phyloP scores from a whole-genome alignment of 352 stramenopile genomes.

The Globisporangium cylindrosporum region DNA sequence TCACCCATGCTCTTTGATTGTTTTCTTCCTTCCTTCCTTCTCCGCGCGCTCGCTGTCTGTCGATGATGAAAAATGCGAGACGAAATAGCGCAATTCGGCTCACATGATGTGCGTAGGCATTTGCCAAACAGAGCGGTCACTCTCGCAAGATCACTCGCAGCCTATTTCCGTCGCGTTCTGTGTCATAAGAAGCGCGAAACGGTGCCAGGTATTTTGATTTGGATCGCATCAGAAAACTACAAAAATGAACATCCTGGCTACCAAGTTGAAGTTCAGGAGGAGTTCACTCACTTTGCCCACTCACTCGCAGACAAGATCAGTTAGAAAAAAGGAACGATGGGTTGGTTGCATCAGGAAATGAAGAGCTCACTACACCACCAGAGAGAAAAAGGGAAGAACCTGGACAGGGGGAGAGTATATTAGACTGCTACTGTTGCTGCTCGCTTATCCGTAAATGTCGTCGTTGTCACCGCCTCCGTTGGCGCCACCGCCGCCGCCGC shows the following conservation, averaged over 20 bases:
- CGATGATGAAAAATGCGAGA: constrained; percentile 1
- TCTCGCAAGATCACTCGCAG: neutral
- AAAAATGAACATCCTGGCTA: neutral
- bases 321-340: neutral
- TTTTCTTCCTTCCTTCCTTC: neutral
- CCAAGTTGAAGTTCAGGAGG: neutral
- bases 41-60: neutral
- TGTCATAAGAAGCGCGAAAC: neutral
- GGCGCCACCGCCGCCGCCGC: constrained; percentile 35
- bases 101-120: neutral
- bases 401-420: neutral
- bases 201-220: neutral
- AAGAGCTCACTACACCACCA: neutral
- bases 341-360: neutral
- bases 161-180: neutral
- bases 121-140: neutral
- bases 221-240: neutral
- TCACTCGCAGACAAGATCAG: neutral
- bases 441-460: constrained; percentile 84
- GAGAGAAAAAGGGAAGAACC: neutral
- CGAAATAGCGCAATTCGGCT: neutral
- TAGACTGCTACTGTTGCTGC: neutral
- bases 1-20: constrained; percentile 73
- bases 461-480: constrained; percentile 68
- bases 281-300: neutral